Evolutionary conservation across 1,284 basidiomycete genomes (phyloP).

Genomic region (Ustilago vetiveriae): DNA sequence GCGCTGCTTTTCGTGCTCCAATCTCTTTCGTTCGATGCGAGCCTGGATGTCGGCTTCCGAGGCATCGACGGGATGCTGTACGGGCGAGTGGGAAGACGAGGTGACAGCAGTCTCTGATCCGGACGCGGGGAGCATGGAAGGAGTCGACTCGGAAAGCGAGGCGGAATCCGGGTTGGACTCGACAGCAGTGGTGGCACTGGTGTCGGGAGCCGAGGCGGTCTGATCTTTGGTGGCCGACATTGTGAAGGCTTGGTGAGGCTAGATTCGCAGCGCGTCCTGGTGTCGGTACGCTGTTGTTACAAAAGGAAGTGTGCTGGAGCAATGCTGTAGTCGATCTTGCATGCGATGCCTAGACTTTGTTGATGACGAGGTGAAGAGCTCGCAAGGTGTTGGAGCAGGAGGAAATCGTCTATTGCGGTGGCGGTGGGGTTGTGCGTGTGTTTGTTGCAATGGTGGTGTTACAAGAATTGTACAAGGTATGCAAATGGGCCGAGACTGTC

Average conservation of each 20-base stretch:
- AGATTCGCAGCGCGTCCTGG: not conserved
- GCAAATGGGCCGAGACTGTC: conserved; percentile 37
- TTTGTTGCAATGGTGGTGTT: conserved; percentile 41
- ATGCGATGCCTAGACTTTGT: not conserved
- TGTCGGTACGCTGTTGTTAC: not conserved
- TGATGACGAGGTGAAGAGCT: too few relatives aligned
- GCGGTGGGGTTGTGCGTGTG: conserved; percentile 7
- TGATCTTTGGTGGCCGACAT: conserved; percentile 24
- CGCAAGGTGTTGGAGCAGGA: not conserved
- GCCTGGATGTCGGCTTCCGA: conserved; percentile 42
- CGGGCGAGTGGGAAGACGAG: conserved; percentile 21
- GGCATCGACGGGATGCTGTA: conserved; percentile 13
- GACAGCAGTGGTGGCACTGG: conserved; percentile 6
- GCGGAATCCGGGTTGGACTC: conserved; percentile 34
- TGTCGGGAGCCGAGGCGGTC: conserved; percentile 8
- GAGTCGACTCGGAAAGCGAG: conserved; percentile 46
- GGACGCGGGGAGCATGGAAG: conserved; percentile 28
- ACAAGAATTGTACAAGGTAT: conserved; percentile 49
- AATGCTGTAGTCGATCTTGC: not conserved
- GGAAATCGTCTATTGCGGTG: conserved; percentile 20
- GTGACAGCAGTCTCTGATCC: conserved; percentile 27
- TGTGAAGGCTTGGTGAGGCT: not conserved
- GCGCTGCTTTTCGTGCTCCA: conserved; percentile 57
- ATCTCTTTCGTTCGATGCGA: conserved; percentile 52
- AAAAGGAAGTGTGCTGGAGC: too few relatives aligned